Evolutionary conservation across 495 filamentous ascomycete species (phyloP).

Genomic region (Penicillium desertorum): DNA sequence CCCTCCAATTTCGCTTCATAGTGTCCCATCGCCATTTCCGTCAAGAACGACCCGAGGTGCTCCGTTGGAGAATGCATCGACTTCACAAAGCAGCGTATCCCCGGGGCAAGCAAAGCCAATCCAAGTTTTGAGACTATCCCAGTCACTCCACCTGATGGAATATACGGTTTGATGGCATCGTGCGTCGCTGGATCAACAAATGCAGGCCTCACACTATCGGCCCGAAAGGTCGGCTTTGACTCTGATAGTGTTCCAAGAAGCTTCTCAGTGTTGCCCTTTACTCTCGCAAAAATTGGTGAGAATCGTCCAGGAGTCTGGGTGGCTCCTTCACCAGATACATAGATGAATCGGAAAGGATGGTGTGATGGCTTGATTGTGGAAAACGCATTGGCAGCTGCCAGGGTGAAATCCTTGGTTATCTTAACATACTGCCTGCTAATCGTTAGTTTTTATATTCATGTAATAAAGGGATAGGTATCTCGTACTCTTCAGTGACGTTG

Average conservation of each 20-base stretch:
- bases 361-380: conserved; percentile 42
- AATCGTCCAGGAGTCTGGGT: conserved; percentile 51
- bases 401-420: conserved; percentile 64
- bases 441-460: neutral
- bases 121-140: neutral
- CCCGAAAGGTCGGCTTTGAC: conserved; percentile 45
- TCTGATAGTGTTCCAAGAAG: conserved; percentile 48
- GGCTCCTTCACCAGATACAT: conserved; percentile 61
- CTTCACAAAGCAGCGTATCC: conserved; percentile 16
- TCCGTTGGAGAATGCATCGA: conserved; percentile 34
- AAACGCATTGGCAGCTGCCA: conserved; percentile 63
- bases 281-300: conserved; percentile 54
- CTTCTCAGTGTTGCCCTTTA: conserved; percentile 65
- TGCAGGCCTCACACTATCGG: conserved; percentile 53
- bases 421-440: conserved; percentile 58
- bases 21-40: conserved; percentile 61
- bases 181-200: conserved; percentile 52
- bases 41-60: conserved; percentile 44
- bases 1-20: conserved; percentile 42
- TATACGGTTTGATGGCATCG: conserved; percentile 47
- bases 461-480: neutral
- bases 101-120: conserved; percentile 6
- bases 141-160: conserved; percentile 19
- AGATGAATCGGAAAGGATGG: conserved; percentile 60
- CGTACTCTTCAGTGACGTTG: conserved; percentile 59